Evolutionary conservation across 2,329 filamentous ascomycete species (phyloP).

Genomic region (Neofusicoccum laricinum): DNA sequence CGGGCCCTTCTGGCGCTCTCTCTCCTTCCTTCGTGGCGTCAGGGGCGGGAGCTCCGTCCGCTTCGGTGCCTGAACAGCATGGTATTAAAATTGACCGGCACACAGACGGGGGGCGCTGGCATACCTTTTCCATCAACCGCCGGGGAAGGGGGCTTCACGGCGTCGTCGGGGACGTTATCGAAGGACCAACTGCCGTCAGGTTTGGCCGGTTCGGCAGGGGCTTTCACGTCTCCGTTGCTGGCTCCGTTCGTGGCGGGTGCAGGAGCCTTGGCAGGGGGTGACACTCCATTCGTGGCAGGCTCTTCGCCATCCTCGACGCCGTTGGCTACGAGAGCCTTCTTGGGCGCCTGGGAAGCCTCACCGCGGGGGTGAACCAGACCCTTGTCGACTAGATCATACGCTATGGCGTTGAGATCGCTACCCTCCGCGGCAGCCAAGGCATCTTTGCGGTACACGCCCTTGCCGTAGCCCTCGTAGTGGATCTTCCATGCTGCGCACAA

Average conservation of each 20-base stretch:
- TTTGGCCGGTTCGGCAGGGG: background rate
- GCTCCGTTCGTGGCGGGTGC: background rate
- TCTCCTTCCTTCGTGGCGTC: background rate
- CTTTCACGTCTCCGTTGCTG: background rate
- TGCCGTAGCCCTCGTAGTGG: constrained; percentile 12
- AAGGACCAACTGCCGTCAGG: background rate
- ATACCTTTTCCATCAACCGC: background rate
- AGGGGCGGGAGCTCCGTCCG: background rate
- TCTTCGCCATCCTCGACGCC: background rate
- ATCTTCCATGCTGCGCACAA: constrained; percentile 13
- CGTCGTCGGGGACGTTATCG: background rate
- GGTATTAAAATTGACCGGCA: background rate
- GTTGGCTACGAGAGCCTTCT: background rate
- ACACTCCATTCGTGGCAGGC: background rate
- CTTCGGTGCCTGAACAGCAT: background rate
- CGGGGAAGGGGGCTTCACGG: background rate
- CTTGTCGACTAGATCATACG: background rate
- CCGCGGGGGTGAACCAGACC: background rate
- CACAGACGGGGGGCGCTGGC: background rate
- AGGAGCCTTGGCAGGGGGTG: background rate
- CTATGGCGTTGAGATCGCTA: background rate
- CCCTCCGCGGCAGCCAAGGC: background rate
- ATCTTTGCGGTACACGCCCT: background rate
- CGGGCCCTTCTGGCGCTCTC: background rate
- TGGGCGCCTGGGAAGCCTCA: background rate